Evolutionary conservation across 805 yeast genomes (phyloP).

Genomic region (Teunomyces stri): DNA sequence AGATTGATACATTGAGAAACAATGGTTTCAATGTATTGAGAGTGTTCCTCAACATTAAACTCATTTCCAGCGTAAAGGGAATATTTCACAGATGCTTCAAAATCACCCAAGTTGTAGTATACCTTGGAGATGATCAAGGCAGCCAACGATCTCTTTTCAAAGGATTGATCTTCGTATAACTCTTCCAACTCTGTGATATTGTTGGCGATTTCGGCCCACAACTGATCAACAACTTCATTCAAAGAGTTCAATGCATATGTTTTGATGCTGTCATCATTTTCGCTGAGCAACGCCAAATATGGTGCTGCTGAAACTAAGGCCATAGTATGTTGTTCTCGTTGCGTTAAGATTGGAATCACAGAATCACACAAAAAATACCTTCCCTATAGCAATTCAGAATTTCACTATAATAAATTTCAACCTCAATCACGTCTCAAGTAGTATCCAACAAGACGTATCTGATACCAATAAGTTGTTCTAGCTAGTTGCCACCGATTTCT

Average conservation of each 20-base stretch:
- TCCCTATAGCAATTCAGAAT: neutral
- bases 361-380: neutral
- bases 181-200: slow-evolving; percentile 85
- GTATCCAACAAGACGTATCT: neutral
- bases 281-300: slow-evolving; percentile 82
- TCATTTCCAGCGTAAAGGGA: slow-evolving; percentile 81
- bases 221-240: slow-evolving; percentile 78
- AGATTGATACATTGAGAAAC: slow-evolving; percentile 89
- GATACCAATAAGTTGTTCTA: neutral
- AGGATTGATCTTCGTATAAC: slow-evolving; percentile 77
- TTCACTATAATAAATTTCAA: neutral
- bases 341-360: neutral
- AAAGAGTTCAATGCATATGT: slow-evolving; percentile 81
- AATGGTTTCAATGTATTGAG: slow-evolving; percentile 91
- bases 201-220: slow-evolving; percentile 98
- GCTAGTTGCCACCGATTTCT: slow-evolving; percentile 3
- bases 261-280: slow-evolving; percentile 73
- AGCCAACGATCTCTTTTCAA: slow-evolving; percentile 76
- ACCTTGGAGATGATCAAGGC: slow-evolving; percentile 91
- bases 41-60: slow-evolving; percentile 69
- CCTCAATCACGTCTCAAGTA: neutral
- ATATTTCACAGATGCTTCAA: slow-evolving; percentile 83
- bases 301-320: slow-evolving; percentile 86
- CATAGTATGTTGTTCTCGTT: slow-evolving; percentile 27
- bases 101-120: slow-evolving; percentile 89